Base-by-base conservation (phyloP, 2,329 filamentous ascomycete species). In the Ophiostoma fasciatum region DNA sequence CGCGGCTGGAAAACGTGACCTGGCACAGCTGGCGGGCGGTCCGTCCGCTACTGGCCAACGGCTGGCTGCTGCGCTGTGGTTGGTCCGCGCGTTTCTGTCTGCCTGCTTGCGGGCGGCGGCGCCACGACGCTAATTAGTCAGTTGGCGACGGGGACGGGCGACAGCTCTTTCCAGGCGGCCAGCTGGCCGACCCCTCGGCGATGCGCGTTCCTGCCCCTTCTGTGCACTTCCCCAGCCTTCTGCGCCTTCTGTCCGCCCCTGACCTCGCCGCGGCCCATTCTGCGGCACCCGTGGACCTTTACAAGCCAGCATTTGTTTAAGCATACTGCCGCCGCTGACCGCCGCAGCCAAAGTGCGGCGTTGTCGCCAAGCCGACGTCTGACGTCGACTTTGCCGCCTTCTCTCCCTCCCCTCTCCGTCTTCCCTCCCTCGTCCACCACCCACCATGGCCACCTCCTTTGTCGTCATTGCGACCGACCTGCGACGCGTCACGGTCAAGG, bases 391-490 rank as follows among this genome's bases (percentile, higher is more conserved):
- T n/a, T n/a, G n/a, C n/a, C n/a, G 6, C 20, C 6, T 83, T 15
- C 25, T 37, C 20, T 26, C 30, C 17, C 9, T 31, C 11, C 7
- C 12, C 9, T 18, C 4, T 12, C 7, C n/a, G 5, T 14, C 22
- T 12, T 17, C 12, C 9, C 15, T 14, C 28, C 17, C 19, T 7
- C 15, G 7, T 17, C 13, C 5, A 9, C 8, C 31, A 21, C 14
- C 25, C 3, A 39, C 48, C 61, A 94, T 94, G 83, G 74, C 84
- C 46, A 80, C 85, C 36, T 81, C 90, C 54, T 84, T 96, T 40
- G 79, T 87, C 48, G 83, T 96, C 36, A 77, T 94, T 45, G 78
- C 88, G 54, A 74, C 79, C 27, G 76, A 82, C 47, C 70, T 87
- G 47, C 77, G 81, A 46, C 73, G 84, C 48, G 72, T 77, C 34